These are phyloP conservation scores for Coemansia sp. DNA, from an alignment of 192 early-diverging fungal genomes.

Conservation along the genomic window DNA sequence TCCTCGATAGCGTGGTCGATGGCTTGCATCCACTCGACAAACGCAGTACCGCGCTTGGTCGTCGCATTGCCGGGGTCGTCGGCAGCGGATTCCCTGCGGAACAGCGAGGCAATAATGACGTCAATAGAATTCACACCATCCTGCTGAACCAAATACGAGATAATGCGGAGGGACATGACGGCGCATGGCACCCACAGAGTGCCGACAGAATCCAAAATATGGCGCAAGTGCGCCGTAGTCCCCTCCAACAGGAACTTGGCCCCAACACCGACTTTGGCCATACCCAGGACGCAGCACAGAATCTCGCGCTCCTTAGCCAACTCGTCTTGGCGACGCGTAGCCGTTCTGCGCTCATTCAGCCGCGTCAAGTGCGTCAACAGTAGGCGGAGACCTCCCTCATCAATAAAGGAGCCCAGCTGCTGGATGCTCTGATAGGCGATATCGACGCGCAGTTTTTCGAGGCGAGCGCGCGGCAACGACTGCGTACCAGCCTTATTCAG, in stretches of 20 bases:
- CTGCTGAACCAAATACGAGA: constrained; percentile 28
- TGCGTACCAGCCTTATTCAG: constrained; percentile 34
- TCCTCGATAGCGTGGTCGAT: constrained; percentile 30
- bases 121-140: constrained; percentile 14
- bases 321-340: constrained; percentile 36
- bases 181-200: constrained; percentile 41
- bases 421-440: constrained; percentile 44
- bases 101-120: constrained; percentile 20
- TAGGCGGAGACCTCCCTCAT: constrained; percentile 39
- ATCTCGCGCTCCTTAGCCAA: constrained; percentile 45
- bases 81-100: constrained; percentile 25
- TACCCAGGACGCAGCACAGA: constrained; percentile 36
- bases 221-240: constrained; percentile 10
- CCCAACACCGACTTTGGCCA: constrained; percentile 30
- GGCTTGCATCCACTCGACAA: constrained; percentile 50
- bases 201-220: constrained; percentile 36
- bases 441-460: constrained; percentile 48
- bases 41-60: constrained; percentile 19
- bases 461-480: constrained; percentile 43
- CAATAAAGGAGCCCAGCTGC: constrained; percentile 42
- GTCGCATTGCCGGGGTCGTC: background rate
- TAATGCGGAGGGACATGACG: constrained; percentile 32
- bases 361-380: constrained; percentile 41
- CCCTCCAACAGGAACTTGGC: constrained; percentile 18
- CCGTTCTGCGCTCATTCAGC: constrained; percentile 33